A percentile compares a stretch with the other conserved stretches of the same genome.
These are phyloP conservation scores for Botrytis fabae DNA, from an alignment of 2,329 filamentous ascomycete genomes.

Conservation along the genomic window DNA sequence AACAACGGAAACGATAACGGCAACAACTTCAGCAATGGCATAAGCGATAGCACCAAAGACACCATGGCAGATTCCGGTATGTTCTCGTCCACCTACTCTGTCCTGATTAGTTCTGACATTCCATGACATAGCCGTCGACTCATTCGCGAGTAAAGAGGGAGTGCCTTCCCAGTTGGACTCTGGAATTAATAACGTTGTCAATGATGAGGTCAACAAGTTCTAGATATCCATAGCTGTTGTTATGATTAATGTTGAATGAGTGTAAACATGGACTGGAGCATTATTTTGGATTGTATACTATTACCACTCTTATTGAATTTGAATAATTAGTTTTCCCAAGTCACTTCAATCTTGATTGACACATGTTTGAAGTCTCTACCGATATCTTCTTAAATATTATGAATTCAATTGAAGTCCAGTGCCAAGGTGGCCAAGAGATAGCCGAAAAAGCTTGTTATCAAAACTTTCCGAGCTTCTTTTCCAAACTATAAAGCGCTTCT, in stretches of 20 bases:
- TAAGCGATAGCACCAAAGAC: constrained; percentile 40
- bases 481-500: too few species aligned
- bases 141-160: constrained; percentile 41
- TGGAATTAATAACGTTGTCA: constrained; percentile 32
- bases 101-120: neutral
- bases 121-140: constrained; percentile 37
- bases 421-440: neutral
- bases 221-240: neutral
- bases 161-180: constrained; percentile 40
- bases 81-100: constrained; percentile 1
- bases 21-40: constrained; percentile 34
- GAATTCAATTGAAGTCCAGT: neutral
- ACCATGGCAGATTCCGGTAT: constrained; percentile 42
- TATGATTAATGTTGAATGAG: neutral
- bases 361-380: neutral
- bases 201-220: constrained; percentile 15
- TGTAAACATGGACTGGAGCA: neutral
- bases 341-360: neutral
- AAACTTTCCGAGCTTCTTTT: neutral
- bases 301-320: neutral
- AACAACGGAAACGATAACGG: constrained; percentile 41
- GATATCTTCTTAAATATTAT: neutral
- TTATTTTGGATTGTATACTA: neutral
- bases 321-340: neutral
- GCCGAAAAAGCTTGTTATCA: neutral